Percentiles rank a stretch among this genome's conserved stretches.
Conservation (phyloP, 2,329 filamentous ascomycete species). For the Aureobasidium sp. region DNA sequence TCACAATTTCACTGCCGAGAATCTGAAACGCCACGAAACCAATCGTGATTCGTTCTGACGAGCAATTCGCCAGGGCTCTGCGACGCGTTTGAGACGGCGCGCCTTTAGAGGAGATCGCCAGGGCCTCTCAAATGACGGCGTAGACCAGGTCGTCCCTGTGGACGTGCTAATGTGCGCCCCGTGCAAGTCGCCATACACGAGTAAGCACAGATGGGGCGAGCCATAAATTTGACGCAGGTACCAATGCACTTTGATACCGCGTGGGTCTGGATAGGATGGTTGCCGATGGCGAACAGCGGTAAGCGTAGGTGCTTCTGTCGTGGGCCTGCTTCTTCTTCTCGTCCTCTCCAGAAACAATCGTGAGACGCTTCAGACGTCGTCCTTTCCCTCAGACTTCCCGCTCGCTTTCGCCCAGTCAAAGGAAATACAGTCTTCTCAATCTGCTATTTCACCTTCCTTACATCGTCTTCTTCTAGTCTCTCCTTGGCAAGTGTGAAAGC, state of each 20-base stretch:
- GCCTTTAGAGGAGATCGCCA: constrained; percentile 10
- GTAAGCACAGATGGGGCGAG: constrained; percentile 13
- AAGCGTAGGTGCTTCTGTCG: not conserved
- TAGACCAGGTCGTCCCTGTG: not conserved
- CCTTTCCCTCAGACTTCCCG: not conserved
- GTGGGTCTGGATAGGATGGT: not conserved
- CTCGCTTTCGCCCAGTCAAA: not conserved
- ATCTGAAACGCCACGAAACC: constrained; percentile 15
- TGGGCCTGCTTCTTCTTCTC: not conserved
- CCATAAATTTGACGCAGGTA: constrained; percentile 11
- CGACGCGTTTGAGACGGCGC: constrained; percentile 11
- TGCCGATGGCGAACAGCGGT: constrained; percentile 14
- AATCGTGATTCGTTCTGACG: constrained; percentile 7
- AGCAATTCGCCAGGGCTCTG: constrained; percentile 2
- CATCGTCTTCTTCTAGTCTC: not conserved
- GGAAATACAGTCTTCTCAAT: not conserved
- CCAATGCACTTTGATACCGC: constrained; percentile 11
- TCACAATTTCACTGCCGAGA: constrained; percentile 14
- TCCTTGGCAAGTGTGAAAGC: not conserved
- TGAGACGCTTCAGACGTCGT: constrained; percentile 12
- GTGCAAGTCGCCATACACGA: constrained; percentile 12
- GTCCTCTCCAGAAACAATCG: constrained; percentile 13
- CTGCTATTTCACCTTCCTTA: not conserved
- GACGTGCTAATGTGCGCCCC: constrained; percentile 7
- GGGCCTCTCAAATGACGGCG: constrained; percentile 9